Conservation (phyloP, 2,329 filamentous ascomycete genomes). For the Cladosporium velox region DNA sequence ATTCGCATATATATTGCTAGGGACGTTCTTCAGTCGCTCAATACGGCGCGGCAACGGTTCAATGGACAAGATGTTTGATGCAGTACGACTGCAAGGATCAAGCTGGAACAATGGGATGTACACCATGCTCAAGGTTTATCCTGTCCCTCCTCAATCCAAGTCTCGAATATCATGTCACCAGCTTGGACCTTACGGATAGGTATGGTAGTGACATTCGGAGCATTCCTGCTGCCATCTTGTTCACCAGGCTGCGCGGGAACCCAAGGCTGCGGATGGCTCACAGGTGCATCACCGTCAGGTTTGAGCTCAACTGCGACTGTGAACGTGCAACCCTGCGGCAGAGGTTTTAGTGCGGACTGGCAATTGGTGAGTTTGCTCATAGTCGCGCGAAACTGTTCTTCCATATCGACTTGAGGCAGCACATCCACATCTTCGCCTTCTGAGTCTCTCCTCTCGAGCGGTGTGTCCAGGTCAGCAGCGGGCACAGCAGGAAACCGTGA, state of each 20-base stretch:
- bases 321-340: slow-evolving; percentile 70
- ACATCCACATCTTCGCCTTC: slow-evolving; percentile 31
- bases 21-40: background rate
- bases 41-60: background rate
- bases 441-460: slow-evolving; percentile 46
- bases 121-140: slow-evolving; percentile 6
- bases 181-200: slow-evolving; percentile 65
- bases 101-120: background rate
- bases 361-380: slow-evolving; percentile 64
- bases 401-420: slow-evolving; percentile 55
- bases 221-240: background rate
- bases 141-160: slow-evolving; percentile 65
- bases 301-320: slow-evolving; percentile 74
- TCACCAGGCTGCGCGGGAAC: slow-evolving; percentile 51
- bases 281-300: slow-evolving; percentile 50
- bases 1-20: background rate
- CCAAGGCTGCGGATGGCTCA: slow-evolving; percentile 59
- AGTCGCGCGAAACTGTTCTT: slow-evolving; percentile 71
- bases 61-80: background rate
- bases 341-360: slow-evolving; percentile 56
- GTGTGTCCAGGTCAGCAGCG: slow-evolving; percentile 51
- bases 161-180: slow-evolving; percentile 66
- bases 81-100: background rate
- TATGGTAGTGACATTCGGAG: slow-evolving; percentile 43
- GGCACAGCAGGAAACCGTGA: slow-evolving; percentile 55